Evolutionary conservation across 2,329 filamentous ascomycete species (phyloP).

Genomic region (Drechmeria coniospora): DNA sequence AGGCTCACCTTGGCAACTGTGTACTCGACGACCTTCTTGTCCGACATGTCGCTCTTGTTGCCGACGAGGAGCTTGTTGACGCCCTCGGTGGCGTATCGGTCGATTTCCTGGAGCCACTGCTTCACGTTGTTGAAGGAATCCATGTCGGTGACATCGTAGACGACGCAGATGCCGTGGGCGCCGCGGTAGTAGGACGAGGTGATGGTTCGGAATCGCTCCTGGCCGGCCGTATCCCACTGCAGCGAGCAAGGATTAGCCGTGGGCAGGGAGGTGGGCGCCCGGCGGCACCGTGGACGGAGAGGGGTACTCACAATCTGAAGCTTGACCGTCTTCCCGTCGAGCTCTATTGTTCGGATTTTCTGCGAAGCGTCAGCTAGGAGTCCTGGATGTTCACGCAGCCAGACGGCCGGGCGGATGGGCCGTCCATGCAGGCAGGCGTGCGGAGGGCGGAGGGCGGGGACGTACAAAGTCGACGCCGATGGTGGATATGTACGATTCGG

Average conservation of each 20-base stretch:
- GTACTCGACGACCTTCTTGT: slow-evolving; percentile 99
- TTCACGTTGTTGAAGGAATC: slow-evolving; percentile 99
- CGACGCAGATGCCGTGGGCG: slow-evolving; percentile 97
- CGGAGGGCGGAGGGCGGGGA: slow-evolving; percentile 11
- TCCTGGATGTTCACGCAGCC: background rate
- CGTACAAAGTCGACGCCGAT: slow-evolving; percentile 98
- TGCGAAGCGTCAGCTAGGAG: slow-evolving; percentile 20
- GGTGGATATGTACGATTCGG: slow-evolving; percentile 98
- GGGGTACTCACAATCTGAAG: slow-evolving; percentile 74
- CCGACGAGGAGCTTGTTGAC: slow-evolving; percentile 99
- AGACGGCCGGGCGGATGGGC: background rate
- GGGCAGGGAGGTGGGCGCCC: background rate
- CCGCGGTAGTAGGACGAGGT: slow-evolving; percentile 99
- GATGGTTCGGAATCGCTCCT: slow-evolving; percentile 99
- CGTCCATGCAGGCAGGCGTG: too few species aligned
- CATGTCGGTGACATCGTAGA: slow-evolving; percentile 99
- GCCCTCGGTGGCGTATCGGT: slow-evolving; percentile 96
- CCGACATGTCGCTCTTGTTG: slow-evolving; percentile 99
- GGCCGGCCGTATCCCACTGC: slow-evolving; percentile 97
- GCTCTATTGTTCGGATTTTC: slow-evolving; percentile 99
- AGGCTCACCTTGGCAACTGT: slow-evolving; percentile 92
- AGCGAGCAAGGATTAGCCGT: background rate
- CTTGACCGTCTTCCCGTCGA: slow-evolving; percentile 99
- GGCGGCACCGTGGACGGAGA: background rate
- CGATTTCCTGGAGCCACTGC: slow-evolving; percentile 99